These are phyloP conservation scores for Citrus trifoliata DNA, from an alignment of 345 rosid species.

Conservation along the genomic window DNA sequence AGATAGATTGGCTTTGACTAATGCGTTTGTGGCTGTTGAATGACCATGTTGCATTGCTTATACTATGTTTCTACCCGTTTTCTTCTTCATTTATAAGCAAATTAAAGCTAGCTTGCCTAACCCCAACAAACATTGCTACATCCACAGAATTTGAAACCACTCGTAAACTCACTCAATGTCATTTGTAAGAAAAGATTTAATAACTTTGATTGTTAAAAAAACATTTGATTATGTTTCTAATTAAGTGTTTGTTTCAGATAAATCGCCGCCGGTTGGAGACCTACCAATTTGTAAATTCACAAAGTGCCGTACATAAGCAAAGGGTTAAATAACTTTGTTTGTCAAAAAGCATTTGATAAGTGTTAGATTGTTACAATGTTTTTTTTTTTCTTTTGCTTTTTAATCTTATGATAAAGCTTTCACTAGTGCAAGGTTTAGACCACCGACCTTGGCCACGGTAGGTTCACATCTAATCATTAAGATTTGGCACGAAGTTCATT, in stretches of 20 bases:
- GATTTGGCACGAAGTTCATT: too few relatives aligned
- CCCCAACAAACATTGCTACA: slow-evolving; percentile 9
- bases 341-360: neutral
- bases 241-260: neutral
- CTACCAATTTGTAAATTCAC: too few relatives aligned
- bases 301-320: too few relatives aligned
- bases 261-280: neutral
- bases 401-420: too few relatives aligned
- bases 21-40: neutral
- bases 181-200: neutral
- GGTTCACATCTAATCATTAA: too few relatives aligned
- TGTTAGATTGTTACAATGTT: neutral
- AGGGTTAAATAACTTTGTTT: neutral
- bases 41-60: neutral
- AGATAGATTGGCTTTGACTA: slow-evolving; percentile 6
- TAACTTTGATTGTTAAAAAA: too few relatives aligned
- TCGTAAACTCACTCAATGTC: neutral
- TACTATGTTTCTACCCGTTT: neutral
- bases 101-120: neutral
- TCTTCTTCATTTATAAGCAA: neutral
- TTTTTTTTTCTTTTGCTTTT: neutral
- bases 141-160: neutral
- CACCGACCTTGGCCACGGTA: too few relatives aligned
- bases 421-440: too few relatives aligned
- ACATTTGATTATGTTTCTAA: neutral